A percentile compares a stretch with the other conserved stretches of the same genome.
Evolutionary conservation across 1,284 basidiomycete genomes (phyloP).

Genomic region (Boletus smithii): DNA sequence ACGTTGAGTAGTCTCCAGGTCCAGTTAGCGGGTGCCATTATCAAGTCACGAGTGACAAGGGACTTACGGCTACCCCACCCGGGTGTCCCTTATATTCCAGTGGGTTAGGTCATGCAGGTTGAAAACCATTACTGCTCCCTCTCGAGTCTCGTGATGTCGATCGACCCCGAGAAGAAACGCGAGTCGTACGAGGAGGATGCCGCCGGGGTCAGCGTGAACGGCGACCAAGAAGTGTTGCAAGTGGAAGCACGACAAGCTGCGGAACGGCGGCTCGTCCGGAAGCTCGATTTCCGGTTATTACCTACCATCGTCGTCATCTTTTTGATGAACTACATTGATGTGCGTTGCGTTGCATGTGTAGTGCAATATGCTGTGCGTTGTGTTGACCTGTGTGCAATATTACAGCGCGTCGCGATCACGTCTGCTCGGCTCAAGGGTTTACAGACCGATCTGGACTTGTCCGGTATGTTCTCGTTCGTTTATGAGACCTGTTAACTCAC

Average conservation of each 20-base stretch:
- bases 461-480: constrained; percentile 36
- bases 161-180: constrained; percentile 16
- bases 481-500: not conserved
- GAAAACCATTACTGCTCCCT: not conserved
- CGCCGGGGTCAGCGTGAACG: not conserved
- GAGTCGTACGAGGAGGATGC: constrained; percentile 8
- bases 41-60: constrained; percentile 3
- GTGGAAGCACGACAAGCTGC: constrained; percentile 20
- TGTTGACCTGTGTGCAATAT: not conserved
- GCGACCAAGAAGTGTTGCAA: constrained; percentile 1
- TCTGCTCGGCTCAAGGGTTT: constrained; percentile 60
- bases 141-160: constrained; percentile 16
- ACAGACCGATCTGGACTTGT: constrained; percentile 52
- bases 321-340: constrained; percentile 71
- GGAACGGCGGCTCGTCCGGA: constrained; percentile 47
- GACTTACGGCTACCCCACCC: not conserved
- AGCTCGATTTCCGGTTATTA: constrained; percentile 56
- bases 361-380: not conserved
- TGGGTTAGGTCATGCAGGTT: too few relatives aligned
- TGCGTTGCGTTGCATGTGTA: constrained; percentile 31
- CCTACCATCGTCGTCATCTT: constrained; percentile 61
- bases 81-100: constrained; percentile 6
- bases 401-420: constrained; percentile 55
- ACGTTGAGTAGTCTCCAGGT: not conserved
- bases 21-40: not conserved